Conservation (phyloP, 352 stramenopile species). For the Globisporangium barbulae region DNA sequence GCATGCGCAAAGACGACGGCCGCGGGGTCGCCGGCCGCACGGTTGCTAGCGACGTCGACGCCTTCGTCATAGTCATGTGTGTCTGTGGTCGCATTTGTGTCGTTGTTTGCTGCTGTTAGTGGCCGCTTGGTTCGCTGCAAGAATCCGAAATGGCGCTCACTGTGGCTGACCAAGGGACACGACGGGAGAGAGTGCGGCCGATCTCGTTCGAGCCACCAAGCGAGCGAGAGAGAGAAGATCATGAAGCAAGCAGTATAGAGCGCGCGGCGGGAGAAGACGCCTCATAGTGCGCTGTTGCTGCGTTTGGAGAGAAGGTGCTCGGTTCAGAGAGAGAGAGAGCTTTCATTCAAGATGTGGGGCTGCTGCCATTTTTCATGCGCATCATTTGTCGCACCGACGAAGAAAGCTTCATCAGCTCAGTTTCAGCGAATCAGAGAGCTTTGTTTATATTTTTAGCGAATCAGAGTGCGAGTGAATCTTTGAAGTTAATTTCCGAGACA, state of each 20-base stretch:
- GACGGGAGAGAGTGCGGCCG: neutral
- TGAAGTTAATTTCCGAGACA: neutral
- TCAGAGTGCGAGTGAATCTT: neutral
- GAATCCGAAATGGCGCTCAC: neutral
- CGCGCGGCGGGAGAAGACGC: neutral
- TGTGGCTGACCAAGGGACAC: neutral
- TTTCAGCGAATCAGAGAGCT: neutral
- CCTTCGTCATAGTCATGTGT: neutral
- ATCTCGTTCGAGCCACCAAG: neutral
- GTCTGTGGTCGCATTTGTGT: neutral
- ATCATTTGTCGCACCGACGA: too few species aligned
- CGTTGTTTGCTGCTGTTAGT: neutral
- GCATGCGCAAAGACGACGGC: neutral
- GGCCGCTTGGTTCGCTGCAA: neutral
- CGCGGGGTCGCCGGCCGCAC: slow-evolving; percentile 7
- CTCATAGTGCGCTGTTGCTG: too few species aligned
- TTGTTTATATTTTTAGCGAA: neutral
- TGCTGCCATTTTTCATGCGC: too few species aligned
- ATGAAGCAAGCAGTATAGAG: neutral
- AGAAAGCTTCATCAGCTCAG: neutral
- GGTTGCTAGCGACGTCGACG: neutral
- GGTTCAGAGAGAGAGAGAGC: too few species aligned
- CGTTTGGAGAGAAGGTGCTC: too few species aligned
- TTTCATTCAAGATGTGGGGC: too few species aligned
- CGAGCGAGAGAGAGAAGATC: neutral